Evolutionary conservation across 1,284 basidiomycete genomes (phyloP), one percentile per base, ranked within the genome.

Genomic region (Athelia psychrophila): DNA sequence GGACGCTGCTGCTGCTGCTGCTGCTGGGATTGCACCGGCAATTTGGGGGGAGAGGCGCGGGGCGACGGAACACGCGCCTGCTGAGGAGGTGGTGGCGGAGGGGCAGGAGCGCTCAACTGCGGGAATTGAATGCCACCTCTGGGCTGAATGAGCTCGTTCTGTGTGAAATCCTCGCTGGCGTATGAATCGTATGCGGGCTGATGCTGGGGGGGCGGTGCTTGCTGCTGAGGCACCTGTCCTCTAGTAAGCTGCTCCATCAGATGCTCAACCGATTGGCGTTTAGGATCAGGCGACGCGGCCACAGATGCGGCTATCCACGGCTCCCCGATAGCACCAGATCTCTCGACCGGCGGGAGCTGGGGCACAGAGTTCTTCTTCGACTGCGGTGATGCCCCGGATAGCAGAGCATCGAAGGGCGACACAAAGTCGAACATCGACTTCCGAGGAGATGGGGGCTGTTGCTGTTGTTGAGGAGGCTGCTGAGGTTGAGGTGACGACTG

Each of bases 341-440:
- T 59, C 44, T 68, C 68, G 1, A 75, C 54, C 3, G 71, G 65
- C 40, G 38, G 38, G 20, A 42, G 16, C 20, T 42, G 38, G 75
- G 73, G 22, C 71, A 55, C 74, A 13, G 83, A 78, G 65, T 88
- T 89, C 64, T 86, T 86, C 73, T 83, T 84, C 50, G 78, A 65
- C 8, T 72, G 60, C 38, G 71, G 57, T 5, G 72, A 62, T 20
- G 77, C 60, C 16, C 75, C 65, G 5, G 78, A 72, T 24, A 70
- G 65, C 25, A 92, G 75, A 13, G 88, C 87, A 60, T 92, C 90
- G 59, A 92, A 91, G 3, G 90, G 85, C 50, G 88, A 91, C 51
- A 86, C 77, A 56, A 89, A 92, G 47, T 91, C 87, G 60, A 91
- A 92, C 78, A 91, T 82, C 50, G 86, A 86, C 67, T 86, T 86